Conservation (phyloP, 352 stramenopile genomes). For the Phytophthora pinifolia region DNA sequence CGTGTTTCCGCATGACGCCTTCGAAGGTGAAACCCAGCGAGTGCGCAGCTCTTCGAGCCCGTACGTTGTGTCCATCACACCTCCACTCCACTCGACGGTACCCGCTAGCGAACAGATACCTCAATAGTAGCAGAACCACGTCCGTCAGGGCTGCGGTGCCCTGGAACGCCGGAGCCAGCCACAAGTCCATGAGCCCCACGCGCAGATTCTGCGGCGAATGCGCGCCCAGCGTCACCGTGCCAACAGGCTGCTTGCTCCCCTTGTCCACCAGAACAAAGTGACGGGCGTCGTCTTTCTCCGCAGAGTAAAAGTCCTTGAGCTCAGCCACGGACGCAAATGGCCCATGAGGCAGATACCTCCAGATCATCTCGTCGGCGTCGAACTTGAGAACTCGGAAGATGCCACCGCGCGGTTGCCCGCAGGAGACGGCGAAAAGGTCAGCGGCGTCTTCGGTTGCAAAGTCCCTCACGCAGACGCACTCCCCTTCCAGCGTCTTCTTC, state of each 20-base stretch:
- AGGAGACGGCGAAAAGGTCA: conserved; percentile 51
- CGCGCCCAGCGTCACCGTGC: conserved; percentile 73
- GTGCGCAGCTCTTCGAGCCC: conserved; percentile 73
- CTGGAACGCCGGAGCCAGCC: conserved; percentile 81
- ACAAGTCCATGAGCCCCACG: conserved; percentile 77
- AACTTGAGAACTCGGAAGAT: conserved; percentile 64
- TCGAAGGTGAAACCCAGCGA: conserved; percentile 87
- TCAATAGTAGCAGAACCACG: conserved; percentile 68
- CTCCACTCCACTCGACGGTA: conserved; percentile 89
- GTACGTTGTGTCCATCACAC: conserved; percentile 87
- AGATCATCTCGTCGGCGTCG: conserved; percentile 81
- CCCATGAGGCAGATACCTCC: conserved; percentile 65
- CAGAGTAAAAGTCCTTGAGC: conserved; percentile 45
- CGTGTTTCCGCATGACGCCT: conserved; percentile 87
- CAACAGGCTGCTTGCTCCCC: conserved; percentile 52
- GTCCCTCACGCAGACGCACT: conserved; percentile 49
- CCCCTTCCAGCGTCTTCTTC: conserved; percentile 32
- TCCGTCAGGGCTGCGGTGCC: conserved; percentile 49
- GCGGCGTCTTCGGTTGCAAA: conserved; percentile 36
- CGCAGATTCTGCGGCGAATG: conserved; percentile 83
- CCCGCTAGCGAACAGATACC: conserved; percentile 64
- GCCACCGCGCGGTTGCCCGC: conserved; percentile 40
- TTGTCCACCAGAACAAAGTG: conserved; percentile 70
- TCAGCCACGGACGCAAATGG: conserved; percentile 45
- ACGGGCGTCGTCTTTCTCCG: conserved; percentile 33